Evolutionary conservation across 305 asterid genomes (phyloP).

Genomic region (Coffea humblotiana): DNA sequence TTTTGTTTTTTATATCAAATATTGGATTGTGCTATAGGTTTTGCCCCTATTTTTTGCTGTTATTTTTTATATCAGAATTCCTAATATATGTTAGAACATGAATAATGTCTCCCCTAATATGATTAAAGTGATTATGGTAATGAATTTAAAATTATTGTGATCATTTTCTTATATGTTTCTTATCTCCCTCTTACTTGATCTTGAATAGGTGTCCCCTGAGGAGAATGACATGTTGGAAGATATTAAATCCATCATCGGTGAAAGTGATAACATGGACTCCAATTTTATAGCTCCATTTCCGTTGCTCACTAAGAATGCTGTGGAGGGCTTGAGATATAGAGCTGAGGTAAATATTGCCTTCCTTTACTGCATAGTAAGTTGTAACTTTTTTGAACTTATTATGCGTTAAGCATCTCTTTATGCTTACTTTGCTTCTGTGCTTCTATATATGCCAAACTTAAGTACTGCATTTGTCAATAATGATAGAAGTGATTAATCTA

Average conservation of each 20-base stretch:
- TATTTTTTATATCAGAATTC: not conserved
- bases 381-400: not conserved
- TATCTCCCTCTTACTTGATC: slow-evolving; percentile 6
- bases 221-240: slow-evolving; percentile 74
- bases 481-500: too few species aligned
- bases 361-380: not conserved
- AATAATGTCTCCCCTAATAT: not conserved
- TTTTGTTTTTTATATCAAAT: not conserved
- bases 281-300: slow-evolving; percentile 89
- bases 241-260: slow-evolving; percentile 72
- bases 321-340: slow-evolving; percentile 88
- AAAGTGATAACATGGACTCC: slow-evolving; percentile 56
- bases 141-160: not conserved
- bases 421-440: not conserved
- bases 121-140: not conserved
- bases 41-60: not conserved
- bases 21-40: not conserved
- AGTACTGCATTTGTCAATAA: not conserved
- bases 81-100: not conserved
- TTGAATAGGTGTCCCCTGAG: slow-evolving; percentile 64
- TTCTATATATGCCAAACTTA: not conserved
- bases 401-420: not conserved
- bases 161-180: not conserved
- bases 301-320: slow-evolving; percentile 75
- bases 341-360: slow-evolving; percentile 64